Evolutionary conservation across 352 stramenopile genomes (phyloP), one percentile per base, ranked within the genome.

Genomic region (Phytopythium boreale): DNA sequence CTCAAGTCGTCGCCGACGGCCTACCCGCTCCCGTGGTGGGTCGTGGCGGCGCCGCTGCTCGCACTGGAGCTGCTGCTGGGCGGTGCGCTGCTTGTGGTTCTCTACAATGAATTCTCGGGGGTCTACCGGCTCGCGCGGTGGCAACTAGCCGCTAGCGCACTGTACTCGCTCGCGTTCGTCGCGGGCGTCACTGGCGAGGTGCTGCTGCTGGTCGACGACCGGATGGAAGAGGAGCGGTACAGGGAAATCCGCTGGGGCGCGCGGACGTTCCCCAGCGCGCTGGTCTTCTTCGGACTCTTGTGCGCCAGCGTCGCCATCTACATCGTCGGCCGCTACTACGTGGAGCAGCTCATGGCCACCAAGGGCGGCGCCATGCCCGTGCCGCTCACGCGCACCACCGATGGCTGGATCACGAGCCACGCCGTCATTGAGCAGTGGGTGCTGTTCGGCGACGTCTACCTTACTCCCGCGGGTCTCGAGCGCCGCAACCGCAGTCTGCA

Each of bases 391-490:
- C 74, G 82, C 9, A 95, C 86, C 34, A 84, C 65, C 22, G 74
- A 90, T 46, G 86, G 84, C 2, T 95, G 86, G 86, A 91, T 95
- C 69, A 95, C 86, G 8, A 87, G 75, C 46, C 84, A 92, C 63
- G 86, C 86, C 1, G 75, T 92, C 11, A 76, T 86, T 8, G 86
- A 95, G 67, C 80, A 90, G 61, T 95, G 86, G 86, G 86, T 92
- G 63, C 78, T 95, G 22, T 88, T 95, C 27, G 86, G 86, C 29
- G 80, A 93, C 47, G 79, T 95, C 43, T 81, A 85, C 44, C 63
- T 95, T 29, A 95, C 86, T 9, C 64, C 70, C 0, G 72, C 81
- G 24, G 86, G 84, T 20, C 71, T 93, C 20, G 70, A 82, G n/a
- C 60, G 75, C 11, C 82, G 84, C 20, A 87, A 90, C 55, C 69